phyloP scores from a whole-genome alignment of 768 basidiomycete species.

The Mycena crocata region DNA sequence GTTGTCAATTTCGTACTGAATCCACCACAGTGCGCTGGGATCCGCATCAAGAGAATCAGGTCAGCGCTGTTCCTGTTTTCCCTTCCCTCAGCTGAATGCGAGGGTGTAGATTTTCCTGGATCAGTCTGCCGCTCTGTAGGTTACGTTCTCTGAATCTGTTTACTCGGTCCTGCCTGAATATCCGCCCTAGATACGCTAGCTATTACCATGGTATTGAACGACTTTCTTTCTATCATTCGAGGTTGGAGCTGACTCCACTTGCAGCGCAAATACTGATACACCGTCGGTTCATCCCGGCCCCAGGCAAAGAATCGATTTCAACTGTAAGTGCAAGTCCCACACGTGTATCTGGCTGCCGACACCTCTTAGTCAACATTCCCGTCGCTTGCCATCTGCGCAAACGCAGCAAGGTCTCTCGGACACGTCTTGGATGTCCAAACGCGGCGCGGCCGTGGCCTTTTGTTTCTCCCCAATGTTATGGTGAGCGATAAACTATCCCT shows the following conservation, averaged over 20 bases:
- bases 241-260: not conserved
- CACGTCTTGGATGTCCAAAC: constrained; percentile 58
- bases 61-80: not conserved
- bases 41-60: constrained; percentile 24
- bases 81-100: not conserved
- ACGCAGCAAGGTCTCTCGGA: constrained; percentile 44
- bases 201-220: constrained; percentile 28
- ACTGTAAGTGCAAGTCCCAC: not conserved
- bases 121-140: constrained; percentile 29
- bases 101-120: constrained; percentile 21
- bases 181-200: constrained; percentile 13
- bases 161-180: not conserved
- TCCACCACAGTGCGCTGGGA: constrained; percentile 25
- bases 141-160: not conserved
- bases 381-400: not conserved
- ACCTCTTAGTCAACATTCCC: constrained; percentile 54
- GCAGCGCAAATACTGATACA: constrained; percentile 29
- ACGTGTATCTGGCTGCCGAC: constrained; percentile 17
- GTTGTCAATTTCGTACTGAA: not conserved
- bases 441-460: constrained; percentile 35
- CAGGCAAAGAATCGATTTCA: not conserved
- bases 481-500: constrained; percentile 21
- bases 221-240: too few relatives aligned
- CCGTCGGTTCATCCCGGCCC: constrained; percentile 22
- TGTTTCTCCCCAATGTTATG: not conserved